Conservation (phyloP, 179 eudicot genomes). For the Patellifolia procumbens region DNA sequence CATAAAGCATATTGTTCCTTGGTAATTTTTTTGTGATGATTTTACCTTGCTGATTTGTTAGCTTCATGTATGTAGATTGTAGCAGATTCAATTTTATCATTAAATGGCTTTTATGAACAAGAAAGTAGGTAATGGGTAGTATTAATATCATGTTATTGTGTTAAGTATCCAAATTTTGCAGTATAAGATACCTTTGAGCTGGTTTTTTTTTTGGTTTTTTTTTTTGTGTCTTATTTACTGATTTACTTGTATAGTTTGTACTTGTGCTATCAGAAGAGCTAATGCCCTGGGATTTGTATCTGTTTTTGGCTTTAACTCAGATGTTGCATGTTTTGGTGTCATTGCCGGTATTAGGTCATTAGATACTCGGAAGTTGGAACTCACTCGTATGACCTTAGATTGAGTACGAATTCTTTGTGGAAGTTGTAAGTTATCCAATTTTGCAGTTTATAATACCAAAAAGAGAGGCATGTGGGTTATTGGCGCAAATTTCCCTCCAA, state of each 20-base stretch:
- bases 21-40: background rate
- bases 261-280: background rate
- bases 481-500: background rate
- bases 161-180: background rate
- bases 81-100: background rate
- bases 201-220: background rate
- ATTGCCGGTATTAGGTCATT: slow-evolving; percentile 1
- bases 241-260: background rate
- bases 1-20: background rate
- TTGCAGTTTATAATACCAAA: background rate
- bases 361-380: slow-evolving; percentile 23
- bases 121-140: background rate
- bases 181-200: slow-evolving; percentile 5
- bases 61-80: background rate
- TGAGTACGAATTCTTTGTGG: background rate
- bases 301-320: background rate
- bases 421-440: background rate
- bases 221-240: background rate
- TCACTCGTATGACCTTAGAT: slow-evolving; percentile 23
- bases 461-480: background rate
- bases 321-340: background rate
- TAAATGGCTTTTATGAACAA: background rate
- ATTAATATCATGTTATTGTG: background rate
- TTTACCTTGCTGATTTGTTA: background rate
- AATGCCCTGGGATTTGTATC: background rate